Conservation (phyloP, 2,329 filamentous ascomycete genomes). For the Tolypocladium ophioglossoides region DNA sequence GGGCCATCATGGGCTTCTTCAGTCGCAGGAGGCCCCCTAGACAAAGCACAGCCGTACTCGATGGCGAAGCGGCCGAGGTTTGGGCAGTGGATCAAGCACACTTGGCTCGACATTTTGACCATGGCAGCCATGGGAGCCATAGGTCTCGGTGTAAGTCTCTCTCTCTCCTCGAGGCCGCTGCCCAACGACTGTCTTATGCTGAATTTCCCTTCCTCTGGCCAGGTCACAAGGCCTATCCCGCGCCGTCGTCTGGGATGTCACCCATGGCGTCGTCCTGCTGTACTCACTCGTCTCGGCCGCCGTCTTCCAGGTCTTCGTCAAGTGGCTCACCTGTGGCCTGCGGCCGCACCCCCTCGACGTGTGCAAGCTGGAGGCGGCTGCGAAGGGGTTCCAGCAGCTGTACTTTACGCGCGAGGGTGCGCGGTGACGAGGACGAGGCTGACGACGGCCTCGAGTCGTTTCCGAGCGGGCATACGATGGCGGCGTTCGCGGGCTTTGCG, state of each 20-base stretch:
- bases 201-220: too few relatives aligned
- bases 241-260: constrained; percentile 58
- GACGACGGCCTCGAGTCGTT: constrained; percentile 62
- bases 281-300: constrained; percentile 60
- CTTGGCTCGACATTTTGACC: constrained; percentile 56
- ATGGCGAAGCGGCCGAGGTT: constrained; percentile 48
- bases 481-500: constrained; percentile 61
- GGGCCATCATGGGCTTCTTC: neutral
- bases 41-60: constrained; percentile 15
- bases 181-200: too few relatives aligned
- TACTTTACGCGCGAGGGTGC: constrained; percentile 61
- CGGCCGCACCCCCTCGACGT: constrained; percentile 63
- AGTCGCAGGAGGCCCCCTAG: neutral
- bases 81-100: constrained; percentile 59
- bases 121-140: constrained; percentile 56
- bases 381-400: constrained; percentile 43
- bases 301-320: constrained; percentile 69
- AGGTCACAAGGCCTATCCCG: constrained; percentile 53
- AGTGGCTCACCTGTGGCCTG: constrained; percentile 63
- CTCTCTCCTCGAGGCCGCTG: too few relatives aligned
- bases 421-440: constrained; percentile 52
- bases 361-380: constrained; percentile 56
- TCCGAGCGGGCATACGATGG: constrained; percentile 64
- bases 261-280: constrained; percentile 59
- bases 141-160: constrained; percentile 49